Evolutionary conservation across 257 asterid genomes (phyloP).

Genomic region (Ophiorrhiza pumila): DNA sequence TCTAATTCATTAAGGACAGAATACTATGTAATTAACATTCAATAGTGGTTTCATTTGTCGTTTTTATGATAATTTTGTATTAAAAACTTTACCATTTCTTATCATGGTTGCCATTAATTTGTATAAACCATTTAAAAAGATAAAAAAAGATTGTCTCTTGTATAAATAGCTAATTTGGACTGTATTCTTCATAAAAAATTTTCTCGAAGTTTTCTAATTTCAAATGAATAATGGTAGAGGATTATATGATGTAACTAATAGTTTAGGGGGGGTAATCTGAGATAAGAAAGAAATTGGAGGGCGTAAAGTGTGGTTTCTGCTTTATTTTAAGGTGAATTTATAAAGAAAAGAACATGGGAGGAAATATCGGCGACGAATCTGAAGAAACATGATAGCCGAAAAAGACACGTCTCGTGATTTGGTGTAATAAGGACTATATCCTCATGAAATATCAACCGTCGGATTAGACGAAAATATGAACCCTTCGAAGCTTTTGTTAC

Average conservation of each 20-base stretch:
- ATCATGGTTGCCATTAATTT: not conserved
- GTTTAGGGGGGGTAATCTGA: not conserved
- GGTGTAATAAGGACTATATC: not conserved
- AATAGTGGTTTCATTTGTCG: too few species aligned
- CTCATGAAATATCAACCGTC: not conserved
- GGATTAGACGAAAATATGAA: not conserved
- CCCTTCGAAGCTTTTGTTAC: accelerated
- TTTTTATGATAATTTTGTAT: too few species aligned
- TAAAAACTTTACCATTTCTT: too few species aligned
- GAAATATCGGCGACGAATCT: conserved; percentile 43
- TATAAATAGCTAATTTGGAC: too few species aligned
- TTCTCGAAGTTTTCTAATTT: too few species aligned
- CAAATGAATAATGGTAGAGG: not conserved
- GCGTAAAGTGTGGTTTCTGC: not conserved
- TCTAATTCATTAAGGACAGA: too few species aligned
- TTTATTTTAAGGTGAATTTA: not conserved
- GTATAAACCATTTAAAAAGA: not conserved
- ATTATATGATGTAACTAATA: not conserved
- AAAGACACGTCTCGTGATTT: not conserved
- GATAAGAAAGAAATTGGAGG: not conserved
- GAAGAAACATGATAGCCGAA: conserved; percentile 26
- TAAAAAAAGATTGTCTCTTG: not conserved
- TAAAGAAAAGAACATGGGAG: conserved; percentile 17
- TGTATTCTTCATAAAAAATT: not conserved
- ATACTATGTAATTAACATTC: too few species aligned